These are phyloP conservation scores for Graphiopsis chlorocephala DNA, from an alignment of 2,329 filamentous ascomycete species.

Conservation along the genomic window DNA sequence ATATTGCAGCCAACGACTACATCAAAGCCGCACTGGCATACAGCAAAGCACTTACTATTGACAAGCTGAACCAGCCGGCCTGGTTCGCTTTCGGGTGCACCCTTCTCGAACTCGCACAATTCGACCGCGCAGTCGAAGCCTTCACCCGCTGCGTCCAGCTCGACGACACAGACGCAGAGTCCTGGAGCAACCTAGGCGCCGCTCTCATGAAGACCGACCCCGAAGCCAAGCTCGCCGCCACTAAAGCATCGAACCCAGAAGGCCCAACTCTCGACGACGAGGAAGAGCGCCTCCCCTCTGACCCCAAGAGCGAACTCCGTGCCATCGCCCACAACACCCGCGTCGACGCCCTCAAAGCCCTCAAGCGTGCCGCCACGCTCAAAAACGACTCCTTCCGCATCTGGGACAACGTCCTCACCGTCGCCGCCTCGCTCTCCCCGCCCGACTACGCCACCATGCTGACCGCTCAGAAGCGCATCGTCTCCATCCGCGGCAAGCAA, in stretches of 20 bases:
- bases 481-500: slow-evolving; percentile 65
- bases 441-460: slow-evolving; percentile 74
- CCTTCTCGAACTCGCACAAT: slow-evolving; percentile 72
- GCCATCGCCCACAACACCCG: slow-evolving; percentile 61
- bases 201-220: slow-evolving; percentile 57
- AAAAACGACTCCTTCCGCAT: slow-evolving; percentile 87
- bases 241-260: not conserved
- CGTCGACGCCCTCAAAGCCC: slow-evolving; percentile 73
- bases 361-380: slow-evolving; percentile 80
- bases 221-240: slow-evolving; percentile 20
- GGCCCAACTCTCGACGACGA: slow-evolving; percentile 31
- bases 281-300: slow-evolving; percentile 31
- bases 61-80: slow-evolving; percentile 74
- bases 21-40: slow-evolving; percentile 74
- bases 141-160: slow-evolving; percentile 80
- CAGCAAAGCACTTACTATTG: slow-evolving; percentile 70
- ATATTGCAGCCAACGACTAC: slow-evolving; percentile 65
- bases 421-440: slow-evolving; percentile 74
- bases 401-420: slow-evolving; percentile 93
- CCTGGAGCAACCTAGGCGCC: slow-evolving; percentile 91
- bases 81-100: slow-evolving; percentile 94
- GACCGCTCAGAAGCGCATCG: slow-evolving; percentile 68
- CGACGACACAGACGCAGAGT: slow-evolving; percentile 85
- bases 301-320: slow-evolving; percentile 23
- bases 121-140: slow-evolving; percentile 74